Base-by-base conservation (phyloP, 495 filamentous ascomycete species). In the Daldinia concentrica region DNA sequence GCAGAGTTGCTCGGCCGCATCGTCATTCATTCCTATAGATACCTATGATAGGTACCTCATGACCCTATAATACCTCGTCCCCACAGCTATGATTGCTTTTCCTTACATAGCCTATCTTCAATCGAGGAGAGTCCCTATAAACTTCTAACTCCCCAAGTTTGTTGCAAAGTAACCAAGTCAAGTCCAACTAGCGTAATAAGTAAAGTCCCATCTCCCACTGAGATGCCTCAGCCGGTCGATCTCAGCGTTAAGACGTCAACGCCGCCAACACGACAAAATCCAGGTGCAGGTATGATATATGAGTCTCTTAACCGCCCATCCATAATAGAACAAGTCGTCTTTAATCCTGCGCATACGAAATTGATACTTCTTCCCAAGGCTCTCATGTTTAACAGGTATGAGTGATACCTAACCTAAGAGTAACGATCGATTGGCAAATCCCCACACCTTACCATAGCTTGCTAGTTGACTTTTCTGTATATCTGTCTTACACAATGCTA, bases 151-250 rank as follows among this genome's bases (percentile, higher is more conserved):
- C 29, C 57, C 57, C 34, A 11, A 29, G 62, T 37, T 5, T 39
- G 12, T 57, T 64, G 29, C 50, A 29, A 51, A 24, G 14, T 32
- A 19, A 37, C 24, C 27, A 30, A 64, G 56, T 43, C 24, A 39
- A 37, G n/a, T 56, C 22, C 5, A 34, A 50, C 24, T 57, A 66
- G 37, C 43, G 41, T 27, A 55, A 61, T n/a, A 11, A 62, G 7
- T 54, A 54, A 64, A 58, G 45, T 36, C 54, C 17, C 34, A 56
- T 45, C 48, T 50, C 7, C 41, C n/a, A 41, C 32, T 15, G 55
- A 57, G 48, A 73, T 73, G 71, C 71, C 71, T 58, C 71, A 69
- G 59, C 65, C 71, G 26, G 66, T 66, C 9, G 71, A 69, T 34
- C 41, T 66, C 14, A 69, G 62, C 58, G 62, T 73, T 27, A 66